Conservation (phyloP, 257 asterid species). For the Nicotiana noctiflora region DNA sequence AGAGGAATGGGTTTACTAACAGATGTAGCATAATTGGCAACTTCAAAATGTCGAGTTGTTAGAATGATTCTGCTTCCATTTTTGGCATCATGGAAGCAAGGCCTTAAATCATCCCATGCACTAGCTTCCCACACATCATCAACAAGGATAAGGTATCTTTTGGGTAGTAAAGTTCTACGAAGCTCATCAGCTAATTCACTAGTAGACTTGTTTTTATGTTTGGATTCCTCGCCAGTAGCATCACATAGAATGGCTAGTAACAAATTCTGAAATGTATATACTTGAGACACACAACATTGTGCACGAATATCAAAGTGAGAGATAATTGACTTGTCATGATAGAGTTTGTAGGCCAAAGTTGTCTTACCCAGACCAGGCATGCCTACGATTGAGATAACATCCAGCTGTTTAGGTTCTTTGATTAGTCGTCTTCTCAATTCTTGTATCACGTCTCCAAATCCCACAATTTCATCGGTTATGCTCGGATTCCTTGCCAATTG, state of each 20-base stretch:
- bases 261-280: neutral
- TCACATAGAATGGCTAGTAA: neutral
- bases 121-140: constrained; percentile 12
- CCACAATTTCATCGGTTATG: too few species aligned
- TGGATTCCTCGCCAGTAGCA: neutral
- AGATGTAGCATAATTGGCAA: too few species aligned
- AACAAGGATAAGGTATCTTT: constrained; percentile 9
- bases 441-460: too few species aligned
- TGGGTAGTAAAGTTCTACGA: neutral
- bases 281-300: neutral
- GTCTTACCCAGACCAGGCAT: constrained; percentile 14
- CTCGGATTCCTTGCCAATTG: too few species aligned
- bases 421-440: too few species aligned
- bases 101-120: neutral
- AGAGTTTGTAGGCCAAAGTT: neutral
- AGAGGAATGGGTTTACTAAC: neutral
- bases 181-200: neutral
- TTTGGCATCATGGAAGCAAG: neutral
- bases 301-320: constrained; percentile 1
- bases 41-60: too few species aligned
- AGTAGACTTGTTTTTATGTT: neutral
- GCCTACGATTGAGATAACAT: constrained; percentile 3
- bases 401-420: neutral
- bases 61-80: constrained; percentile 8
- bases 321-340: neutral